A percentile compares a stretch with the other conserved stretches of the same genome.
phyloP scores from a whole-genome alignment of 129 eudicot genomes.

The Tagetes patula region DNA sequence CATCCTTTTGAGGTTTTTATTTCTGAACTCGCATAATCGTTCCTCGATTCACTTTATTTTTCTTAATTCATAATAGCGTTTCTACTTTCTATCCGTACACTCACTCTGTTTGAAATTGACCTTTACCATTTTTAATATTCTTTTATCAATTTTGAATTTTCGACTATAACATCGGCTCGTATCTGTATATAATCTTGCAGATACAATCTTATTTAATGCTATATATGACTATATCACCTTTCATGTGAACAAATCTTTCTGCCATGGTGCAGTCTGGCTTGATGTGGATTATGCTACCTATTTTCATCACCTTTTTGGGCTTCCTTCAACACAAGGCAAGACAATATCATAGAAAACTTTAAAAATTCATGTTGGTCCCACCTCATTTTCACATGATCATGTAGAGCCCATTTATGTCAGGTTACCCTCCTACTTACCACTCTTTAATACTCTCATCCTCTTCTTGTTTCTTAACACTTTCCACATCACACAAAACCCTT shows the following conservation, averaged over 20 bases:
- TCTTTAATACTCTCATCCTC: conserved; percentile 65
- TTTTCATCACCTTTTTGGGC: conserved; percentile 25
- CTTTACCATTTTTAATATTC: not conserved
- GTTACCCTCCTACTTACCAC: conserved; percentile 39
- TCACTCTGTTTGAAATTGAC: not conserved
- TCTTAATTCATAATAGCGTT: not conserved
- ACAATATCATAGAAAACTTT: conserved; percentile 27
- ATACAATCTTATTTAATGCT: conserved; percentile 20
- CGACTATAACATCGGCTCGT: not conserved
- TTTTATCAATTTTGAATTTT: not conserved
- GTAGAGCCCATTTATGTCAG: conserved; percentile 25
- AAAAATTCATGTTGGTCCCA: conserved; percentile 48
- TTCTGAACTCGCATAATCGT: conserved; percentile 14
- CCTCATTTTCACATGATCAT: conserved; percentile 59
- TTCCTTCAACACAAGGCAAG: conserved; percentile 25
- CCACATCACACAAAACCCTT: conserved; percentile 30
- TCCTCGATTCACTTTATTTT: not conserved
- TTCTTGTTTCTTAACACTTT: conserved; percentile 51
- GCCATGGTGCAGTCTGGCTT: conserved; percentile 23
- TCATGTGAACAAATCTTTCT: conserved; percentile 28
- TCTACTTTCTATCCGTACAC: not conserved
- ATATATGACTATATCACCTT: conserved; percentile 17
- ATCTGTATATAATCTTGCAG: conserved; percentile 12
- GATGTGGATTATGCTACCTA: conserved; percentile 21
- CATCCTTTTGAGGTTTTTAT: conserved; percentile 29